Evolutionary conservation across 768 basidiomycete species (phyloP).

Genomic region (Pleurotus tuber-regium): DNA sequence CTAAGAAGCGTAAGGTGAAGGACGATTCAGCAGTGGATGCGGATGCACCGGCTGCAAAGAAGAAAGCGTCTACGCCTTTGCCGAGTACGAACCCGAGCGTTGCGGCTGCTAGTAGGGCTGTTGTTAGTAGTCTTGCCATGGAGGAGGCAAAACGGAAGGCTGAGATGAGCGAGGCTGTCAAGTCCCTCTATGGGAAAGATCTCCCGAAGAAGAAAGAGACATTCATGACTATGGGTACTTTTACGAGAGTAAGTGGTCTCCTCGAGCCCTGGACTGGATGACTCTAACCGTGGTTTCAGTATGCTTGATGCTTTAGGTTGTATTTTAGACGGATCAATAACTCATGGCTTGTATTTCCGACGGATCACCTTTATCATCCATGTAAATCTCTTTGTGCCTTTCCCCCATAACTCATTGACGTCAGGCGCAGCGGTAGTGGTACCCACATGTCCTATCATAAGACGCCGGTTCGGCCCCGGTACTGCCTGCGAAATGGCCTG

Average conservation of each 20-base stretch:
- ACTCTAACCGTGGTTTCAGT: too few species aligned
- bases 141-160: slow-evolving; percentile 85
- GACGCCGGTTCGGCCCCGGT: too few species aligned
- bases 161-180: slow-evolving; percentile 83
- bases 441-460: too few species aligned
- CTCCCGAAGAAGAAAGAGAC: slow-evolving; percentile 66
- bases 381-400: too few species aligned
- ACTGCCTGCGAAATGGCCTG: too few species aligned
- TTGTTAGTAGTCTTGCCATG: slow-evolving; percentile 67
- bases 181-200: slow-evolving; percentile 69
- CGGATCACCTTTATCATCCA: too few species aligned
- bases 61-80: slow-evolving; percentile 28
- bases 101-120: slow-evolving; percentile 59
- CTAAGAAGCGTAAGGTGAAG: slow-evolving; percentile 60
- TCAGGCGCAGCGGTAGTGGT: too few species aligned
- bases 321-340: too few species aligned
- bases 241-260: slow-evolving; percentile 77
- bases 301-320: too few species aligned
- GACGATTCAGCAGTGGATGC: slow-evolving; percentile 31
- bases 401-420: too few species aligned
- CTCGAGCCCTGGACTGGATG: too few species aligned
- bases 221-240: slow-evolving; percentile 91
- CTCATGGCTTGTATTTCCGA: too few species aligned
- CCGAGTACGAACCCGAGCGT: slow-evolving; percentile 53
- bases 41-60: slow-evolving; percentile 45